These are phyloP conservation scores for Sporisorium sorghi DNA, from an alignment of 1,284 basidiomycete species.

Conservation along the genomic window DNA sequence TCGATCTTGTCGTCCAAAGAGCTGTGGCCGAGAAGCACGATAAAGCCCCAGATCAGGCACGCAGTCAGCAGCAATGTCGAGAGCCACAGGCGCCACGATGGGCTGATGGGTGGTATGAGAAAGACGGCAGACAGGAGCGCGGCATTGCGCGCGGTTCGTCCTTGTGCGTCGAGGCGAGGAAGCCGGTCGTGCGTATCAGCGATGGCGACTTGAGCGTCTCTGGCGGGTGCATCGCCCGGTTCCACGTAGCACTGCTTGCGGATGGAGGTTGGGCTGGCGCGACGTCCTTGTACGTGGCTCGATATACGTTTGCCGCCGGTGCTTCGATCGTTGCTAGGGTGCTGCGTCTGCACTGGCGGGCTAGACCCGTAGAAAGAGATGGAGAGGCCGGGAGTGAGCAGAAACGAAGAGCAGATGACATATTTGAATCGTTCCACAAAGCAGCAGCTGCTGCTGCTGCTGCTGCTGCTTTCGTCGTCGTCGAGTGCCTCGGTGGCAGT, in stretches of 20 bases:
- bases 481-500: background rate
- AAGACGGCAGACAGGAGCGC: conserved; percentile 22
- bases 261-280: conserved; percentile 7
- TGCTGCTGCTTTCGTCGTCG: conserved; percentile 8
- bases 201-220: background rate
- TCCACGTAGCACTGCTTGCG: conserved; percentile 20
- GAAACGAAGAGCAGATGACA: conserved; percentile 64
- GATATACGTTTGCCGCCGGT: background rate
- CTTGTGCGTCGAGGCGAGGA: conserved; percentile 31
- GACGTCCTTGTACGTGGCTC: conserved; percentile 3
- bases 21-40: conserved; percentile 32
- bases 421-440: conserved; percentile 67
- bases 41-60: conserved; percentile 27
- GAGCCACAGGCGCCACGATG: conserved; percentile 34
- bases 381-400: conserved; percentile 63
- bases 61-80: conserved; percentile 24
- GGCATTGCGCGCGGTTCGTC: conserved; percentile 28
- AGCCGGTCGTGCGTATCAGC: conserved; percentile 2
- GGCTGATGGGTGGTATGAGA: conserved; percentile 34
- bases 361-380: conserved; percentile 64
- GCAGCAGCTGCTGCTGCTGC: conserved; percentile 9
- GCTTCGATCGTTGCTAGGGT: background rate
- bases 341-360: conserved; percentile 13
- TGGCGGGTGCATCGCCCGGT: conserved; percentile 18
- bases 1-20: conserved; percentile 29